A percentile compares a stretch with the other conserved stretches of the same genome.
Evolutionary conservation across 805 yeast species (phyloP).

Genomic region (Kazachstania kunashirensis): DNA sequence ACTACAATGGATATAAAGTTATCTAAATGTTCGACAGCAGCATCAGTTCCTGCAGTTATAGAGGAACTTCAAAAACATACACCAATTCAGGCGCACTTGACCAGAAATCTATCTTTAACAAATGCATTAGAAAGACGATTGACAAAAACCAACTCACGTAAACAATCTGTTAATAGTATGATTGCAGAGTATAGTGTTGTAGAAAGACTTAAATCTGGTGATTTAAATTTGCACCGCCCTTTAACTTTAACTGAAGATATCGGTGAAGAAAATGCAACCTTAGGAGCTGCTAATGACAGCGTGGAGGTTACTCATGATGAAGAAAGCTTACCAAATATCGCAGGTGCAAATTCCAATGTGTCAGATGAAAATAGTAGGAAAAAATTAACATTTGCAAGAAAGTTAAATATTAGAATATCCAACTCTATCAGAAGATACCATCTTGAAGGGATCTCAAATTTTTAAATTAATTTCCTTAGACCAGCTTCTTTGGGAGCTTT

Average conservation of each 20-base stretch:
- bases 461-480: conserved; percentile 46
- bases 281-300: conserved; percentile 2
- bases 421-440: conserved; percentile 22
- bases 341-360: neutral
- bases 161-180: conserved; percentile 16
- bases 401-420: conserved; percentile 9
- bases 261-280: conserved; percentile 16
- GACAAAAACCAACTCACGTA: neutral
- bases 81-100: neutral
- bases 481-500: conserved; percentile 72
- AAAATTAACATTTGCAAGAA: neutral
- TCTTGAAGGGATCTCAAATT: conserved; percentile 30
- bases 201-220: conserved; percentile 22
- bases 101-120: neutral
- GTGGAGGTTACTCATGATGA: neutral
- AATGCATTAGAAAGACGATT: neutral
- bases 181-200: conserved; percentile 35
- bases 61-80: no score
- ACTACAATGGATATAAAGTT: no score
- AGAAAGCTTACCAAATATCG: neutral
- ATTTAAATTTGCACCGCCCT: conserved; percentile 25
- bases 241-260: conserved; percentile 23
- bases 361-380: neutral
- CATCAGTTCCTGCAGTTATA: no score
- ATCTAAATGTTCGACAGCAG: no score